Base-by-base conservation (phyloP, 768 basidiomycete genomes). In the Kwoniella mangroviensis region DNA sequence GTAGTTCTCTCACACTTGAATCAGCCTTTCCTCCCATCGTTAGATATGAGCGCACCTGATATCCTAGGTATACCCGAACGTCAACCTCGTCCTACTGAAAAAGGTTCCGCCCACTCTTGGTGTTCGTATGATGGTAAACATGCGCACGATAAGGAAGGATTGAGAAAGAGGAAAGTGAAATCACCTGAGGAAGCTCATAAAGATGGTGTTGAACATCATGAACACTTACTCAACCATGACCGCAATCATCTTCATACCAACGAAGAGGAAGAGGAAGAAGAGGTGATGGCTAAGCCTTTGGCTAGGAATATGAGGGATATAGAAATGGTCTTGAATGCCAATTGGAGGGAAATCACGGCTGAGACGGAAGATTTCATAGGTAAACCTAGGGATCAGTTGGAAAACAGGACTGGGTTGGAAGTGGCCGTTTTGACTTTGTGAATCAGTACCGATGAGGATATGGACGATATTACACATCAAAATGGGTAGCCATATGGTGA, bases 21-120 rank as follows among this genome's bases (percentile, higher is more conserved):
- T 81, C 88, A 90, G 81, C 90, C 91, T 0, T 90, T 91, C 84
- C 87, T 88, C 7, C 91, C 91, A 5, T 84, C 85, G 10, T 89
- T 91, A 75, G 84, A 85, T 13, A 87, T 89, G 53, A 86, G 80
- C 22, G 90, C 89, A 0, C 81, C 86, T 42, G 87, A 89, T 65
- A 86, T 91, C 62, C 75, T 87, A 40, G 75, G 78, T 26, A 65
- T 72, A 5, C 52, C 70, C 15, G 73, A 74, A 59, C 21, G 71
- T 4, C 60, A 68, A 42, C 69, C 66, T 13, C 34, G 28, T 24
- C 73, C 76, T 34, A 75, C 72, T 17, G 59, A 67, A 17, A 67
- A 65, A 51, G 76, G 76, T 1, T 70, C 71, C 51, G 64, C 73
- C 12, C 67, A 67, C 9, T 66, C 72, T 4, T 75, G 65, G 57